Evolutionary conservation across 1,284 basidiomycete genomes (phyloP), one percentile per base, ranked within the genome.

Genomic region (Pterulicium gracile): DNA sequence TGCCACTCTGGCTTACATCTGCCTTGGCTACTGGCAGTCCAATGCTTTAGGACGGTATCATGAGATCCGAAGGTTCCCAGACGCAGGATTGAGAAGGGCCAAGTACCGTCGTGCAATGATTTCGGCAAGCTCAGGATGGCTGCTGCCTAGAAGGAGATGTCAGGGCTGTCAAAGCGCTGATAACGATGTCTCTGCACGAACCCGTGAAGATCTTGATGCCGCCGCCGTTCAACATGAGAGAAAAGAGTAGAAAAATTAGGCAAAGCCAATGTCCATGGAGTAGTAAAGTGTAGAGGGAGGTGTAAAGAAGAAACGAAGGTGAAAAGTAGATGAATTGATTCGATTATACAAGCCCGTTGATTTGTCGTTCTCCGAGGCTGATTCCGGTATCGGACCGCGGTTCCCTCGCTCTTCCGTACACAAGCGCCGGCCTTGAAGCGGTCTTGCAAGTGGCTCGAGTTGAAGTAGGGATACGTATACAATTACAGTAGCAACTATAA

Each of bases 41-140:
- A 57, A 95, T 81, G 51, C 91, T 92, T 64, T 21, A 52, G 46
- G 46, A 44, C 46, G 19, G 48, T 54, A 50, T 49, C 53, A 52
- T 47, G 47, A 50, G 49, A 46, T 42, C 54, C 46, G 47, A 39
- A 39, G 36, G 36, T 13, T 39, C 19, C 7, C n/a, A 4, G 36
- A 39, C 10, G 27, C 10, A n/a, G n/a, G 27, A 47, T 49, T 19
- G 50, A 39, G 15, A 18, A 17, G 15, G 42, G 13, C 52, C 44
- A 44, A 69, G 50, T 72, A 93, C 88, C 94, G 81, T 72, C 88
- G 81, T 52, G 94, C 89, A 59, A 98, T 90, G 56, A 93, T 83
- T 60, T 92, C 81, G 39, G 94, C 95, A 53, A 98, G 78, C 66
- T 96, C 91, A 47, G 93, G 92, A 66, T 98, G 95, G 64, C 88